Percentiles rank a stretch among this genome's conserved stretches.
Conservation (phyloP, 2,329 filamentous ascomycete genomes). For the Acrocalymma vagum region DNA sequence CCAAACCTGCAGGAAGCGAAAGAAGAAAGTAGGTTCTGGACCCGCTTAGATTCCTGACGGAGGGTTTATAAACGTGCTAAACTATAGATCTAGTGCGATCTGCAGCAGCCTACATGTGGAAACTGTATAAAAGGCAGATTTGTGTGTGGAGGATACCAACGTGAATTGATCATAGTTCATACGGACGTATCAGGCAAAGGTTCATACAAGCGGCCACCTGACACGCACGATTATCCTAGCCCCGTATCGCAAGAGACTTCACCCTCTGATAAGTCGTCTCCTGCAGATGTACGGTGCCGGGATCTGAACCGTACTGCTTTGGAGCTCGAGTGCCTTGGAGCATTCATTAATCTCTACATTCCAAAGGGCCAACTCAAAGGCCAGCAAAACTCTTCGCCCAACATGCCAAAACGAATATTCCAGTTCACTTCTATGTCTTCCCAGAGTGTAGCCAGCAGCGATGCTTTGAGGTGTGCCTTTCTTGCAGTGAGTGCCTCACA, state of each 20-base stretch:
- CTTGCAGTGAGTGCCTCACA: slow-evolving; percentile 18
- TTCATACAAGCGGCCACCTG: slow-evolving; percentile 10
- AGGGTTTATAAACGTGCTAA: background rate
- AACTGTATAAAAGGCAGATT: slow-evolving; percentile 17
- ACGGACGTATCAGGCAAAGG: slow-evolving; percentile 12
- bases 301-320: slow-evolving; percentile 16
- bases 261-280: background rate
- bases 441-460: slow-evolving; percentile 8
- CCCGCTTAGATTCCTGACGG: background rate
- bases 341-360: slow-evolving; percentile 14
- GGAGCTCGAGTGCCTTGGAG: slow-evolving; percentile 11
- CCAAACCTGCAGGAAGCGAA: slow-evolving; percentile 17
- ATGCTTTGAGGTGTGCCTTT: slow-evolving; percentile 16
- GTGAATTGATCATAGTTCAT: slow-evolving; percentile 21
- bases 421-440: slow-evolving; percentile 2
- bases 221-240: background rate
- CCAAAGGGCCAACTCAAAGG: slow-evolving; percentile 1
- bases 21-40: slow-evolving; percentile 23
- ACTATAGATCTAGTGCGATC: slow-evolving; percentile 15
- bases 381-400: background rate
- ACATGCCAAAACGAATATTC: background rate
- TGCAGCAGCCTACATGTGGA: slow-evolving; percentile 15
- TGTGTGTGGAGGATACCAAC: slow-evolving; percentile 17
- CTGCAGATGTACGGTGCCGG: slow-evolving; percentile 6
- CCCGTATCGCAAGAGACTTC: too few species aligned